Conservation (phyloP, 805 yeast genomes). For the Yarrowia osloensis region DNA sequence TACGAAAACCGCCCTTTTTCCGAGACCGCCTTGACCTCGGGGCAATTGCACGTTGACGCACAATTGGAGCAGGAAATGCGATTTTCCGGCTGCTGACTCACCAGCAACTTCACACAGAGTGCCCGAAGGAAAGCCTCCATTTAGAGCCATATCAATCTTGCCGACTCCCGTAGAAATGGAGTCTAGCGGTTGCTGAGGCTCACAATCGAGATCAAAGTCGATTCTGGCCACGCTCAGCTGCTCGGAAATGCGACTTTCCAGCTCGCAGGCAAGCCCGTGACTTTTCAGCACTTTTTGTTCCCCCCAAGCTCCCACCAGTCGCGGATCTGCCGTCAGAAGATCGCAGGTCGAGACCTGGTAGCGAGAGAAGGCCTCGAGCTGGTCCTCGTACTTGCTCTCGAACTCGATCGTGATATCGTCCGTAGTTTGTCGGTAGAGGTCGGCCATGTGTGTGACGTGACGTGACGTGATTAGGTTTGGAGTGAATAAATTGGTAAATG, state of each 20-base stretch:
- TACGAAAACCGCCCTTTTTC: slow-evolving; percentile 61
- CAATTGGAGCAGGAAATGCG: slow-evolving; percentile 73
- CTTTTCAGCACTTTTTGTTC: slow-evolving; percentile 3
- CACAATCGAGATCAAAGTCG: background rate
- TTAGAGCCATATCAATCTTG: slow-evolving; percentile 51
- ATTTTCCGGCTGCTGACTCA: slow-evolving; percentile 81
- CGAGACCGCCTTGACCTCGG: slow-evolving; percentile 50
- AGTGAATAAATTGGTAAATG: too few relatives aligned
- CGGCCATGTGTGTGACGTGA: background rate
- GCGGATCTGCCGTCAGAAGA: background rate
- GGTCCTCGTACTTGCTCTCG: background rate
- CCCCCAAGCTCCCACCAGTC: slow-evolving; percentile 7
- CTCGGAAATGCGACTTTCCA: background rate
- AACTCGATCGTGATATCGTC: slow-evolving; percentile 18
- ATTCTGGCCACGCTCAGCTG: background rate
- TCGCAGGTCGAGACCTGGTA: slow-evolving; percentile 14
- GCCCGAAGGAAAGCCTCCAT: slow-evolving; percentile 60
- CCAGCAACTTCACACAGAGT: slow-evolving; percentile 77
- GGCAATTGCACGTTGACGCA: slow-evolving; percentile 61
- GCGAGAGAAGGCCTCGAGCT: slow-evolving; percentile 2
- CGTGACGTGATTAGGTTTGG: background rate
- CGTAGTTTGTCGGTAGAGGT: slow-evolving; percentile 15
- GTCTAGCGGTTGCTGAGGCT: background rate
- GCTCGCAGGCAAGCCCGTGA: background rate
- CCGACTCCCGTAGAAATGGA: slow-evolving; percentile 54